Base-by-base conservation (phyloP, 2,329 filamentous ascomycete species). In the Lachnellula willkommii region DNA sequence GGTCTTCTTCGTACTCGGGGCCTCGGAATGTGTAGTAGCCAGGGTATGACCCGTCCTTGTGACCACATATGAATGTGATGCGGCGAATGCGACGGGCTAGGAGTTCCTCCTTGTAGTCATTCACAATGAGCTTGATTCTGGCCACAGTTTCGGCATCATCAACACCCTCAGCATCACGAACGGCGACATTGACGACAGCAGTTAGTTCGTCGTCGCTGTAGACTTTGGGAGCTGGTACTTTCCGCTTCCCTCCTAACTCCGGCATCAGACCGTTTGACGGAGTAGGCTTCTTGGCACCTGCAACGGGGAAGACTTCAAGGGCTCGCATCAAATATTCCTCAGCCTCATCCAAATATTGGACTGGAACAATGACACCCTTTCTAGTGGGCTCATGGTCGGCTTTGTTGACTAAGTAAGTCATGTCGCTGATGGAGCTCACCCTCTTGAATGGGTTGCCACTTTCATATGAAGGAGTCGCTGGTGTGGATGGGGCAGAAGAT, bases 11-110 rank as follows among this genome's bases (percentile, higher is more conserved):
- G 73, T 95, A 99, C 51, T 79, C 76, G 28, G 94, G 93, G 5
- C 93, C 93, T 71, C 94, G 88, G 90, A 97, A 99, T 45, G 94
- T 99, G 80, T 89, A 97, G 82, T 99, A 97, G 48, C 90, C 91
- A 22, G 93, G 94, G 73, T 97, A 96, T 14, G 90, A 90, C 54
- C 92, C 94, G 69, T 99, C 90, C 70, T 87, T 90, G 77, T 90
- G 90, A 54, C 94, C 94, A 70, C 92, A 96, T 72, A 97, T 94
- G 77, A 99, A 96, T 50, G 92, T 96, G 55, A 99, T 76, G 64
- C 94, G 89, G 62, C 94, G 91, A 49, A 99, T 87, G 50, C 87
- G 84, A 65, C 88, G 90, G 53, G 85, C 78, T 26, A 92, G 75
- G 24, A 99, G 81, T 66, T 99, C 94, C 1, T 89, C 83, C 78